Conservation (phyloP, 805 yeast genomes). For the Priceomyces melissophilus region DNA sequence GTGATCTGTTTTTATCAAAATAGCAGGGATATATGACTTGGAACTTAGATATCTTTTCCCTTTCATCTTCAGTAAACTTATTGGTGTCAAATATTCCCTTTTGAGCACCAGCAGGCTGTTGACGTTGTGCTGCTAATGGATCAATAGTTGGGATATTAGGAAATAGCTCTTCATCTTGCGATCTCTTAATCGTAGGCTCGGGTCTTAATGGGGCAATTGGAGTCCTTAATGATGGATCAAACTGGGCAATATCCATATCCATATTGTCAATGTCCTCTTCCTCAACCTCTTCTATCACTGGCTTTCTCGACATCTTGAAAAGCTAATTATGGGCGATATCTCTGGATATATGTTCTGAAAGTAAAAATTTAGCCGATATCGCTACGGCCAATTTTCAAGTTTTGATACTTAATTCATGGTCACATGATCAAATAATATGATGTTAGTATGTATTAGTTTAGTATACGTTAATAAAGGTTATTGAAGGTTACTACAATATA, state of each 20-base stretch:
- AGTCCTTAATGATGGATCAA: constrained; percentile 64
- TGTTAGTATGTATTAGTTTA: no score
- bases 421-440: no score
- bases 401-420: no score
- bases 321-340: background rate
- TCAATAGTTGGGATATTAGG: constrained; percentile 7
- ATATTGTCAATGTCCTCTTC: constrained; percentile 85
- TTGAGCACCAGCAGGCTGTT: constrained; percentile 9
- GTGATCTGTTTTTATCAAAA: constrained; percentile 75
- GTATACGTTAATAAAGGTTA: no score
- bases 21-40: constrained; percentile 88
- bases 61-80: constrained; percentile 50
- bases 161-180: constrained; percentile 45
- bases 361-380: no score
- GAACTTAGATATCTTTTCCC: constrained; percentile 62
- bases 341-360: background rate
- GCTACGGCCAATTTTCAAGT: no score
- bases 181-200: constrained; percentile 56
- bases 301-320: constrained; percentile 44
- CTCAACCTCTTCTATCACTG: constrained; percentile 71
- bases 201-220: constrained; percentile 67
- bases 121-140: constrained; percentile 10
- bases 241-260: constrained; percentile 92
- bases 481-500: no score
- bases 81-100: constrained; percentile 29